Evolutionary conservation across 2,329 filamentous ascomycete genomes (phyloP), one percentile per base, ranked within the genome.

Genomic region (Talaromyces pinophilus): DNA sequence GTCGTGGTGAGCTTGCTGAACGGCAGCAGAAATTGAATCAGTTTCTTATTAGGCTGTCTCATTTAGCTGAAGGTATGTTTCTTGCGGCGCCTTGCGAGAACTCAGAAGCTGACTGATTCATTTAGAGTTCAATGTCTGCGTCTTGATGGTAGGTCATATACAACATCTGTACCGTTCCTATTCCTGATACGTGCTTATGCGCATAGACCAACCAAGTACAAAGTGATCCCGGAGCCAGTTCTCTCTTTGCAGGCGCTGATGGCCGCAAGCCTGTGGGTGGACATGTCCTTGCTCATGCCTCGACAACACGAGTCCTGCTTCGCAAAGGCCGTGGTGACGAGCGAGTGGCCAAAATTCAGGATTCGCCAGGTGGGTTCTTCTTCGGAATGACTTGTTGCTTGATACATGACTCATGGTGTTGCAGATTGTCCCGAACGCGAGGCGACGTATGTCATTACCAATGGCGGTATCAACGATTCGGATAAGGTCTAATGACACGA

Each of bases 281-380:
- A 17, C 88, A 91, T 77, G 85, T 90, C 64, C 84, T 91, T 35
- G 88, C 88, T 44, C 88, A 91, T 76, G 88, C 88, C 62, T 90
- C 87, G 62, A 85, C 88, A 2, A 90, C 88, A 46, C 83, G 88
- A 64, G 82, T 90, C 65, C 79, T 90, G 11, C 82, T 91, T 67
- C 83, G 88, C 10, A 91, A 91, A 72, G 88, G 88, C 57, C 83
- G 88, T 68, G 88, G 88, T 10, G 88, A 90, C 67, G 88, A 91
- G 75, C 83, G 88, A 67, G 88, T 90, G 59, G 88, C 88, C 2
- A 90, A 90, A 78, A 86, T 90, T 50, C 84, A 88, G 69, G 87
- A 89, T 72, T 89, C 86, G 40, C 87, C 87, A 67, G 87, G 87
- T 89, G 74, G 66, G 76, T 38, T 28, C 17, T n/a, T 44, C 25